phyloP scores from a whole-genome alignment of 495 filamentous ascomycete species.

The Aspergillus cavernicola region DNA sequence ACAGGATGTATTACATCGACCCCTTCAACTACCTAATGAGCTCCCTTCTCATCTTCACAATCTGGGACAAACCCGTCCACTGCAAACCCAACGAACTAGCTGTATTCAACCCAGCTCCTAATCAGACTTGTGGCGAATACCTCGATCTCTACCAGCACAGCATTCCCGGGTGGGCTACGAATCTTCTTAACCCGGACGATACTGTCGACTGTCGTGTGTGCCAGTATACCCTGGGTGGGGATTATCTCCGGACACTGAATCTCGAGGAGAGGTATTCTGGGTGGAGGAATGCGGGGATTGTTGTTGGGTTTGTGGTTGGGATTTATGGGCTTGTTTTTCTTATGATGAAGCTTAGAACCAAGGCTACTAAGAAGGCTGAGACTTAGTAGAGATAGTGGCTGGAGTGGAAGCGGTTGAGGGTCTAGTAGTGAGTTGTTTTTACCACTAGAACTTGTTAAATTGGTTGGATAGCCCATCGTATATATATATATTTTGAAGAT shows the following conservation, averaged over 20 bases:
- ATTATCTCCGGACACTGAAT: slow-evolving; percentile 35
- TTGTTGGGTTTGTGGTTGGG: slow-evolving; percentile 38
- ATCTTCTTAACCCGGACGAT: slow-evolving; percentile 47
- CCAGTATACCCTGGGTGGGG: slow-evolving; percentile 30
- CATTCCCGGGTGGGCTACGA: slow-evolving; percentile 33
- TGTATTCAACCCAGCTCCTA: slow-evolving; percentile 44
- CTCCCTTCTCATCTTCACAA: slow-evolving; percentile 50
- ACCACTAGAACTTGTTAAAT: no score
- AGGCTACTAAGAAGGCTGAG: slow-evolving; percentile 21
- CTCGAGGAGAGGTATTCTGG: slow-evolving; percentile 33
- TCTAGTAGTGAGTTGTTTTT: no score
- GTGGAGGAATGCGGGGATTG: slow-evolving; percentile 37
- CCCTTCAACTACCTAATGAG: slow-evolving; percentile 64
- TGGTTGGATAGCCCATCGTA: no score
- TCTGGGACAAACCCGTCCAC: slow-evolving; percentile 50
- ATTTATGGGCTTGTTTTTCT: slow-evolving; percentile 40
- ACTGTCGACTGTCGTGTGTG: slow-evolving; percentile 58
- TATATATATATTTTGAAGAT: no score
- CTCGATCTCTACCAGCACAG: slow-evolving; percentile 34
- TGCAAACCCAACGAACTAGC: slow-evolving; percentile 56
- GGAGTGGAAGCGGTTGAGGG: no score
- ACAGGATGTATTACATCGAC: slow-evolving; percentile 53
- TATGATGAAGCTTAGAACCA: slow-evolving; percentile 39
- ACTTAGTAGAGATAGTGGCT: no score
- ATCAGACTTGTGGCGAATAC: slow-evolving; percentile 52